Conservation (phyloP, 2,329 filamentous ascomycete genomes). For the Neodidymelliopsis sp. region DNA sequence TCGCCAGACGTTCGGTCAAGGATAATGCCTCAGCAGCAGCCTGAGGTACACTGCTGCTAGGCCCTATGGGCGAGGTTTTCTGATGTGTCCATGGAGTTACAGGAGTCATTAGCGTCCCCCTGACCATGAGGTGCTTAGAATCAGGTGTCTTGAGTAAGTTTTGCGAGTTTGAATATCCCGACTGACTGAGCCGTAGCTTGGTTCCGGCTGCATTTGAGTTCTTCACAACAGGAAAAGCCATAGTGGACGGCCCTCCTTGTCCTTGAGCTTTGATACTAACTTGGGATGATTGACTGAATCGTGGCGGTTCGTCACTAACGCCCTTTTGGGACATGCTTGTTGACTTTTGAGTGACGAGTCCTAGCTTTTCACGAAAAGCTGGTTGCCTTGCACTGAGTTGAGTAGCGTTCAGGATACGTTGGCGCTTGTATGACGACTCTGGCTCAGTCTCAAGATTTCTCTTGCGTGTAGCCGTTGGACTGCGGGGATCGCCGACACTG, state of each 20-base stretch:
- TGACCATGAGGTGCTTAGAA: constrained; percentile 27
- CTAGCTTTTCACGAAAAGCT: constrained; percentile 18
- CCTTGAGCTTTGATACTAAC: constrained; percentile 49
- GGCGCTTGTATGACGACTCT: constrained; percentile 22
- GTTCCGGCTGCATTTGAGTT: constrained; percentile 72
- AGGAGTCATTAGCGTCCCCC: constrained; percentile 28
- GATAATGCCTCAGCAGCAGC: constrained; percentile 25
- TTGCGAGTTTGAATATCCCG: constrained; percentile 59
- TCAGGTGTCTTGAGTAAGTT: constrained; percentile 40
- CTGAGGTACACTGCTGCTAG: constrained; percentile 26
- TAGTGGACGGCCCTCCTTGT: constrained; percentile 51
- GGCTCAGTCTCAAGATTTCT: constrained; percentile 21
- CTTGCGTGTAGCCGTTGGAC: constrained; percentile 26
- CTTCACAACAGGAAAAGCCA: constrained; percentile 80
- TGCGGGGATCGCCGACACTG: constrained; percentile 4
- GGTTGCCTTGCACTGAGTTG: constrained; percentile 16
- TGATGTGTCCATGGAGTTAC: constrained; percentile 44
- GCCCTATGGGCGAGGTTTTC: constrained; percentile 32
- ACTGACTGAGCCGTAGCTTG: constrained; percentile 71
- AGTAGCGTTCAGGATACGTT: constrained; percentile 20
- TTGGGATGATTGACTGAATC: constrained; percentile 48
- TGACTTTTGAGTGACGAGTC: neutral
- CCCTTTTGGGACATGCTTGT: constrained; percentile 4
- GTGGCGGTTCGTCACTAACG: constrained; percentile 18
- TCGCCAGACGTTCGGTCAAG: constrained; percentile 25